A percentile compares a stretch with the other conserved stretches of the same genome.
These are phyloP conservation scores for Crotalaria pallida DNA, from an alignment of 306 rosid species.

Conservation along the genomic window DNA sequence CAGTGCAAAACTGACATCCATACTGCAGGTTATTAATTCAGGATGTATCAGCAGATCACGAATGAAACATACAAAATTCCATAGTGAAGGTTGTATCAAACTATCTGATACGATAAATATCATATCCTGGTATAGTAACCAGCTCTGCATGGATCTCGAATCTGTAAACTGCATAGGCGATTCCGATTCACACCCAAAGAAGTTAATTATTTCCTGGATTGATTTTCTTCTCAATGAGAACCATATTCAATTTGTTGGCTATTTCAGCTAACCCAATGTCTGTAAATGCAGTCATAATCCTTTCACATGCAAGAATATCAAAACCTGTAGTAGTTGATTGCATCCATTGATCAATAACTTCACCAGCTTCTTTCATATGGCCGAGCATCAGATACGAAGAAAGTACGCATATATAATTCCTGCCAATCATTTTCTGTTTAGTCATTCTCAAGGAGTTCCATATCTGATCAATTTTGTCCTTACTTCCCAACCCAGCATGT, in stretches of 20 bases:
- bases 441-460: constrained; percentile 86
- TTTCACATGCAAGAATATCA: constrained; percentile 50
- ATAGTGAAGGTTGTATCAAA: not conserved
- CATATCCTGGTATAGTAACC: too few species aligned
- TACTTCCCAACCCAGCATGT: constrained; percentile 71
- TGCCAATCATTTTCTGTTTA: constrained; percentile 72
- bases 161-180: not conserved
- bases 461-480: constrained; percentile 67
- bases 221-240: constrained; percentile 58
- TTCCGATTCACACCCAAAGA: not conserved
- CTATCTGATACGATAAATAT: too few species aligned
- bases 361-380: constrained; percentile 56
- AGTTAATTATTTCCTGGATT: constrained; percentile 24
- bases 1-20: not conserved
- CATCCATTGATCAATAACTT: constrained; percentile 82
- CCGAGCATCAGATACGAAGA: constrained; percentile 81
- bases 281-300: constrained; percentile 53
- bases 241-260: constrained; percentile 42
- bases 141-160: constrained; percentile 8
- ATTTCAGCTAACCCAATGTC: constrained; percentile 48
- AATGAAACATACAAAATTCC: constrained; percentile 16
- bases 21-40: constrained; percentile 6
- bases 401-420: constrained; percentile 63
- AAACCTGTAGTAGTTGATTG: constrained; percentile 55
- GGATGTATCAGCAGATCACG: not conserved